Evolutionary conservation across 148 eudicot genomes (phyloP), one percentile per base, ranked within the genome.

Genomic region (Bassia scoparia): DNA sequence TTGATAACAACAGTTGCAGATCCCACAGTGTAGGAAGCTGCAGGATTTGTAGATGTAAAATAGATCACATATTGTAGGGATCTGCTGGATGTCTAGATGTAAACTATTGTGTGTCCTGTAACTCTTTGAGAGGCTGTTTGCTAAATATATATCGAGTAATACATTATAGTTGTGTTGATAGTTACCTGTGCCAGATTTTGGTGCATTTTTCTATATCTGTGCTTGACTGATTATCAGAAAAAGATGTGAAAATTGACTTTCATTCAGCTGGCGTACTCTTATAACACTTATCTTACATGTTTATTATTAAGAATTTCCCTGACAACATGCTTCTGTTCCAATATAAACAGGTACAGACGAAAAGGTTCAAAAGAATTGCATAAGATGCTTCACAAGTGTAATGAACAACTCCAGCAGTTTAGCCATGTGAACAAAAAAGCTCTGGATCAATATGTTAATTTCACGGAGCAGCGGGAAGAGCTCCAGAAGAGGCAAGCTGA

Each of bases 381-480:
- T 55, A 96, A 90, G 86, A 79, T 85, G 89, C 96, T 96, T 71
- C 97, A 92, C 84, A 87, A 74, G 76, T 96, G 99, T 78, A 96
- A 83, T 83, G 99, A 96, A 78, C 88, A 96, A 70, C 92, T 96
- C 68, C 87, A 92, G 61, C 88, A 89, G 78, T 96, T 96, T 81
- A 96, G 99, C 85, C 99, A 92, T 84, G 99, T 96, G 63, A 96
- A 92, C 88, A 96, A 92, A 79, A 96, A 96, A 81, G 97, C 99
- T 60, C 90, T 96, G 71, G 99, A 96, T 87, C 99, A 96, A 70
- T 96, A 96, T 77, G 91, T 89, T 48, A 96, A 90, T 77, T 96
- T 96, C 62, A 96, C 99, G 48, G 99, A 96, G 85, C 99, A 96
- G 81, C 80, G 99, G 63, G 97, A 92, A 85, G 96, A 92, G 75